phyloP scores from a whole-genome alignment of 2,329 filamentous ascomycete species.

The Beauveria scarabaeidicola region DNA sequence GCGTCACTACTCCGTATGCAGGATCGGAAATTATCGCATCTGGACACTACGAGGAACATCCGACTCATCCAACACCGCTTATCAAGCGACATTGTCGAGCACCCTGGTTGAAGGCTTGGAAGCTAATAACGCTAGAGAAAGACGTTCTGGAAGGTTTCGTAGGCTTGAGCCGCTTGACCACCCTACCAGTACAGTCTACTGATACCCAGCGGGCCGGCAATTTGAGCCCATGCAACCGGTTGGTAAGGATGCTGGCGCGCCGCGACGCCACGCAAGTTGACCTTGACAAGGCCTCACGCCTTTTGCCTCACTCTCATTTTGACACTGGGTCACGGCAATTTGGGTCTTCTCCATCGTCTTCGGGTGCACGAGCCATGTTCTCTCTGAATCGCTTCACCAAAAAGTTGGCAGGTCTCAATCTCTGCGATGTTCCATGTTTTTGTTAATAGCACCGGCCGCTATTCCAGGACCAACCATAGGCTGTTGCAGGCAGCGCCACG shows the following conservation, averaged over 20 bases:
- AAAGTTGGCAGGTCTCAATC: background rate
- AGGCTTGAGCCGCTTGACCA: slow-evolving; percentile 10
- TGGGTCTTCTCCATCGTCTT: background rate
- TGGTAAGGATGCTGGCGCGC: background rate
- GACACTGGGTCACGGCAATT: background rate
- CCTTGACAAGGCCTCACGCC: no score
- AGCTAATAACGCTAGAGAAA: slow-evolving; percentile 9
- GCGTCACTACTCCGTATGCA: no score
- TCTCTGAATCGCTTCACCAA: background rate
- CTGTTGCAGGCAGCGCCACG: no score
- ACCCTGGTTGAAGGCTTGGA: slow-evolving; percentile 13
- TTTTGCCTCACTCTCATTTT: background rate
- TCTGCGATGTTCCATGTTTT: background rate
- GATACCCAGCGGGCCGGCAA: slow-evolving; percentile 11
- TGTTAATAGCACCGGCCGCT: background rate
- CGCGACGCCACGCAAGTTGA: no score
- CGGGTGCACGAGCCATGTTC: background rate
- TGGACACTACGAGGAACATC: background rate
- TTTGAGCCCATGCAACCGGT: slow-evolving; percentile 7
- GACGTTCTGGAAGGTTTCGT: slow-evolving; percentile 16
- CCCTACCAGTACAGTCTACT: no score
- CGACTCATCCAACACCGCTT: background rate
- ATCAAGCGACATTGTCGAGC: background rate
- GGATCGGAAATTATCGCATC: no score
- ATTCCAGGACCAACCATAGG: background rate